Evolutionary conservation across 768 basidiomycete species (phyloP).

Genomic region (Chlorophyllum brunneum): DNA sequence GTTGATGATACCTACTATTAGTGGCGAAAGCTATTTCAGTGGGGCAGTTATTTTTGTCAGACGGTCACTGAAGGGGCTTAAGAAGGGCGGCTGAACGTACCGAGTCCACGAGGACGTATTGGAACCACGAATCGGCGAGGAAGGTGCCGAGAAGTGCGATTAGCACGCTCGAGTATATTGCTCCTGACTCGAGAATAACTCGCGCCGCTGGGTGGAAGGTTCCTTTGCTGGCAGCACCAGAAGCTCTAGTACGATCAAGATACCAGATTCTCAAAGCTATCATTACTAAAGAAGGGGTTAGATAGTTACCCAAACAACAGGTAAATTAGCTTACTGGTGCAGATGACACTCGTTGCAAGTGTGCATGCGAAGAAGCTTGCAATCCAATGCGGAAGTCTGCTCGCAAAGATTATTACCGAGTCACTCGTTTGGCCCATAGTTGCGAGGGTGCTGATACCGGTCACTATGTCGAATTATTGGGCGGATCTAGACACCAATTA

Average conservation of each 20-base stretch:
- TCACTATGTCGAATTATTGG: conserved; percentile 14
- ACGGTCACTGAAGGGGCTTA: no score
- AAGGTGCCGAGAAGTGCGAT: conserved; percentile 29
- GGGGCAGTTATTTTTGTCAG: no score
- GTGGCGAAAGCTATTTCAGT: no score
- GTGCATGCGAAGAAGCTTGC: conserved; percentile 34
- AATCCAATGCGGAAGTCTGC: conserved; percentile 34
- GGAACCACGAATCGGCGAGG: conserved; percentile 28
- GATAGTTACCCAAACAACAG: not conserved
- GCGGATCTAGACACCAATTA: no score
- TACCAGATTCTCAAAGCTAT: conserved; percentile 33
- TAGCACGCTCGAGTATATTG: conserved; percentile 32
- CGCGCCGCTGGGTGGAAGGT: conserved; percentile 29
- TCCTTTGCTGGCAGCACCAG: conserved; percentile 17
- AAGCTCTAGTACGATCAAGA: conserved; percentile 23
- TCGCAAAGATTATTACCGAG: conserved; percentile 27
- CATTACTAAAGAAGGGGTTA: conserved; percentile 17
- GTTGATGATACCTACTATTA: no score
- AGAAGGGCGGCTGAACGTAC: no score
- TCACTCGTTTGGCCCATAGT: conserved; percentile 25
- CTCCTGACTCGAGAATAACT: conserved; percentile 34
- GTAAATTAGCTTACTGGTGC: conserved; percentile 24
- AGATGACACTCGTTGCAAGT: conserved; percentile 32
- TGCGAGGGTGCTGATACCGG: conserved; percentile 27
- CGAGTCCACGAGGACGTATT: conserved; percentile 33